Evolutionary conservation across 2,329 filamentous ascomycete genomes (phyloP).

Genomic region (Fusarium xylarioides): DNA sequence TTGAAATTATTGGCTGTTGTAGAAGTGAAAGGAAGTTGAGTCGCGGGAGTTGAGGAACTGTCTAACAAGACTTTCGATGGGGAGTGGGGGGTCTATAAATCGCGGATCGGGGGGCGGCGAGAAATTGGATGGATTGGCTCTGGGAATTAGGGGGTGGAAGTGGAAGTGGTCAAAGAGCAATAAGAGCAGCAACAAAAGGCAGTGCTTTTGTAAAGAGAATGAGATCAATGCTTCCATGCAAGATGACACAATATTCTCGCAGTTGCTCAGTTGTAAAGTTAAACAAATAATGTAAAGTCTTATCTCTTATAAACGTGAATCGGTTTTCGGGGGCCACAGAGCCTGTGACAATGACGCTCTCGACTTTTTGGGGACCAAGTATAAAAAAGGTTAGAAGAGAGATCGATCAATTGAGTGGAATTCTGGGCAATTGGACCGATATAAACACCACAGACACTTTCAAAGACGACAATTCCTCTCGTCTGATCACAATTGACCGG

Average conservation of each 20-base stretch:
- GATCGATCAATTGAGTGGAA: conserved; percentile 6
- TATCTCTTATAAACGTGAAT: background rate
- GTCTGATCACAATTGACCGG: conserved; percentile 25
- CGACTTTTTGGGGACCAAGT: conserved; percentile 4
- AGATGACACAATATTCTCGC: conserved; percentile 3
- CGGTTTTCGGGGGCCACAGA: conserved; percentile 28
- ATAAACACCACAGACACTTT: conserved; percentile 8
- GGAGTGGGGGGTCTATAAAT: conserved; percentile 29
- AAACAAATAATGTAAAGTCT: background rate
- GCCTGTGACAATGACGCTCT: conserved; percentile 33
- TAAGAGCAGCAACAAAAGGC: background rate
- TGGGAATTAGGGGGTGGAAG: conserved; percentile 17
- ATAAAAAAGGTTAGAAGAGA: background rate
- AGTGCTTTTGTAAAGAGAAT: background rate
- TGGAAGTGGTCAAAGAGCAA: conserved; percentile 1
- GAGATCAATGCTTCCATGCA: background rate
- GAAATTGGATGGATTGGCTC: conserved; percentile 31
- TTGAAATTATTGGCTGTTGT: conserved; percentile 36
- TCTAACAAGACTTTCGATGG: conserved; percentile 28
- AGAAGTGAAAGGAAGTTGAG: background rate
- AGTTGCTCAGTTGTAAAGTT: background rate
- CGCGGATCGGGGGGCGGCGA: conserved; percentile 33
- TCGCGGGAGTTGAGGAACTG: conserved; percentile 7
- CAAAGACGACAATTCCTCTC: background rate
- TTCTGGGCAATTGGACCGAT: conserved; percentile 7